Conservation (phyloP, 75 land plant genomes). For the Cupressus sempervirens region DNA sequence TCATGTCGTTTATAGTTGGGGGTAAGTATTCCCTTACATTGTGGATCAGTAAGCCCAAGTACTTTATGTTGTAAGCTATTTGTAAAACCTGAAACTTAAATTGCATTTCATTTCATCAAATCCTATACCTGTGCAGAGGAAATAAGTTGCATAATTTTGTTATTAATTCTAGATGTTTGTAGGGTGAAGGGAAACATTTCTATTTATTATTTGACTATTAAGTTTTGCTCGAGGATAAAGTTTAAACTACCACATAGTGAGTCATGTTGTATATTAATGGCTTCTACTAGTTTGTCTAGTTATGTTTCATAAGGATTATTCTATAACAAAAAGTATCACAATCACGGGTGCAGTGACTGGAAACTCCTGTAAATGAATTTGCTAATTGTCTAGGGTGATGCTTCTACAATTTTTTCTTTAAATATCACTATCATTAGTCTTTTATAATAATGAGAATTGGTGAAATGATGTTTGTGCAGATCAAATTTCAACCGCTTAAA, state of each 20-base stretch:
- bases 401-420: not conserved
- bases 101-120: constrained; percentile 1
- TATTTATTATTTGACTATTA: too few relatives aligned
- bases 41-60: not conserved
- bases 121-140: not conserved
- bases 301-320: not conserved
- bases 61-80: not conserved
- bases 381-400: not conserved
- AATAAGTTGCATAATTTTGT: not conserved
- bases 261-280: not conserved
- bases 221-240: not conserved
- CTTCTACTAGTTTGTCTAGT: not conserved
- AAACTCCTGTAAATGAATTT: not conserved
- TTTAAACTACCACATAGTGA: not conserved
- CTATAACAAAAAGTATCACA: not conserved
- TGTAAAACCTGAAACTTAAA: not conserved
- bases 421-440: not conserved
- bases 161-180: not conserved
- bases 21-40: constrained; percentile 30
- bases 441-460: not conserved
- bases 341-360: not conserved
- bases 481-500: constrained; percentile 56
- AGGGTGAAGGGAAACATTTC: not conserved
- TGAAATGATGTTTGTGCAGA: constrained; percentile 24
- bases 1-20: constrained; percentile 67